These are phyloP conservation scores for Penicillium sp. DNA, from an alignment of 2,329 filamentous ascomycete species.

Conservation along the genomic window DNA sequence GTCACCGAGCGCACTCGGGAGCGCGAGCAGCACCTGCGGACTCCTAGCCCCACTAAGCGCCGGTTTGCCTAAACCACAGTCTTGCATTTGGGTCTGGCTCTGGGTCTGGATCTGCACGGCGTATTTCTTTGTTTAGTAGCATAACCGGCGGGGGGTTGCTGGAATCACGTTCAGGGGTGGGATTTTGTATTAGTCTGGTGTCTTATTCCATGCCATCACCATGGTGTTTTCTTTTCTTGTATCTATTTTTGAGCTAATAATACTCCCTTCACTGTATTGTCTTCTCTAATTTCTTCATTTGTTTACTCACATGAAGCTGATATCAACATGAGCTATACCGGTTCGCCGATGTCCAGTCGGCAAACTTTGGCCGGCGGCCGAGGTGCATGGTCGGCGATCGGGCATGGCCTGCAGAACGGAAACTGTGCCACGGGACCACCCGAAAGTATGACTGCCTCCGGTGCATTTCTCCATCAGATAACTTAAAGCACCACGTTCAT, in stretches of 20 bases:
- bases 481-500: not conserved
- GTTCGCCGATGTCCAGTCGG: not conserved
- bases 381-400: not conserved
- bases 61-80: conserved; percentile 19
- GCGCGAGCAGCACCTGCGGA: conserved; percentile 34
- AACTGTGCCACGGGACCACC: not conserved
- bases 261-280: too few species aligned
- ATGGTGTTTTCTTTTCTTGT: conserved; percentile 15
- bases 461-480: not conserved
- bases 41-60: conserved; percentile 40
- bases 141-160: conserved; percentile 1
- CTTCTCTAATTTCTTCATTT: too few species aligned
- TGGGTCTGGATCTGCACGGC: conserved; percentile 4
- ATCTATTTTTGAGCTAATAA: conserved; percentile 2
- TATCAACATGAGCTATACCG: not conserved
- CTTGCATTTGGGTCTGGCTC: conserved; percentile 8
- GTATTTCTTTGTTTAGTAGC: conserved; percentile 7
- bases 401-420: not conserved
- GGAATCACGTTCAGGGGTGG: not conserved
- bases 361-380: conserved; percentile 1
- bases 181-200: not conserved
- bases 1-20: conserved; percentile 34
- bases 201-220: conserved; percentile 16
- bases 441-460: not conserved
- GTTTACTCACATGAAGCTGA: not conserved